A percentile compares a stretch with the other conserved stretches of the same genome.
Conservation (phyloP, 768 basidiomycete genomes). For the Hebeloma cylindrosporum region DNA sequence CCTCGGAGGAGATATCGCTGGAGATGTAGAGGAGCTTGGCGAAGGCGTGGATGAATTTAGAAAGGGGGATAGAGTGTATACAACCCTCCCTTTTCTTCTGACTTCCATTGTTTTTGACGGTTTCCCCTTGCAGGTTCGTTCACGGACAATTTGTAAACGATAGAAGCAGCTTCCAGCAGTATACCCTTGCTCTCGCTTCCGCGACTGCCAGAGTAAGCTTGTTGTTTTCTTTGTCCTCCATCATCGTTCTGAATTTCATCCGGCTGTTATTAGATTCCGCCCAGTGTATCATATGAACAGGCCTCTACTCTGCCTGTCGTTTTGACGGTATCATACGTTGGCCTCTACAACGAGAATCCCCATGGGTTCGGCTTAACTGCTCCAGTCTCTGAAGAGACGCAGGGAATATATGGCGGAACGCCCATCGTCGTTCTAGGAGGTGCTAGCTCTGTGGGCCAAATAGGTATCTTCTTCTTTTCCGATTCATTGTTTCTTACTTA, state of each 20-base stretch:
- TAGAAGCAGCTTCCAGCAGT: conserved; percentile 30
- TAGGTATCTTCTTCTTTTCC: too few relatives aligned
- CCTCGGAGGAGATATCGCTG: conserved; percentile 48
- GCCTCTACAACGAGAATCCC: conserved; percentile 40
- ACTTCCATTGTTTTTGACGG: not conserved
- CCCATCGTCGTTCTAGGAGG: conserved; percentile 52
- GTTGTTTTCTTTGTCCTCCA: not conserved
- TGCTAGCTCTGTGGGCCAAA: conserved; percentile 49
- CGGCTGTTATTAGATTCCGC: conserved; percentile 39
- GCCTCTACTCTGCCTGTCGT: conserved; percentile 50
- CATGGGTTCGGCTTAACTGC: conserved; percentile 42
- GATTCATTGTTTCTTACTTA: not conserved
- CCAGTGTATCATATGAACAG: conserved; percentile 45
- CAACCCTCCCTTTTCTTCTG: too few relatives aligned
- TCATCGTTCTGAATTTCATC: too few relatives aligned
- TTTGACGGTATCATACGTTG: conserved; percentile 50
- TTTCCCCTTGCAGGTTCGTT: conserved; percentile 14
- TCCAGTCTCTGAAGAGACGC: conserved; percentile 36
- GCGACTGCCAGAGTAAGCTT: conserved; percentile 9
- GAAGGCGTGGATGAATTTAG: conserved; percentile 47
- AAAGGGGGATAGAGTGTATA: conserved; percentile 54
- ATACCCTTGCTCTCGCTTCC: conserved; percentile 7
- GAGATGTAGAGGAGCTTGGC: conserved; percentile 49
- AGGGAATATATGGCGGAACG: conserved; percentile 41
- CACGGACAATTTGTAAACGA: conserved; percentile 41